A percentile compares a stretch with the other conserved stretches of the same genome.
Evolutionary conservation across 179 eudicot species (phyloP).

Genomic region (Corrigiola litoralis): DNA sequence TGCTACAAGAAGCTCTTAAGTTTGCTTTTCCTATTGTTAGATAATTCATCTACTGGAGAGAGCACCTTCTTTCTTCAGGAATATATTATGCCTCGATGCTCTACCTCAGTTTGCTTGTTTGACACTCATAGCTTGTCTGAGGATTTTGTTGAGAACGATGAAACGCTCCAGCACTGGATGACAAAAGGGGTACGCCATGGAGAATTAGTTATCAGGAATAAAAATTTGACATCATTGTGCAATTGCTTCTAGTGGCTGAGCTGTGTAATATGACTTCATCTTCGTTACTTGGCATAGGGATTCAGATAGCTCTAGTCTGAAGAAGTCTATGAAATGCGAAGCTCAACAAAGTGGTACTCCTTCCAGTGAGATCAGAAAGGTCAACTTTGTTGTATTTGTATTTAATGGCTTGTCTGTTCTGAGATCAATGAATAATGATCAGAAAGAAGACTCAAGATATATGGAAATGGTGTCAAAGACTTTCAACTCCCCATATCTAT

Average conservation of each 20-base stretch:
- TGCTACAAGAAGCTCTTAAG: background rate
- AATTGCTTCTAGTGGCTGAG: background rate
- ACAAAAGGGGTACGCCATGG: slow-evolving; percentile 72
- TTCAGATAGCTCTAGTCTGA: slow-evolving; percentile 44
- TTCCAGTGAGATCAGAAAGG: slow-evolving; percentile 37
- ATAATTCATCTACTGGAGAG: slow-evolving; percentile 36
- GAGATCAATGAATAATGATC: slow-evolving; percentile 45
- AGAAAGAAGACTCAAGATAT: slow-evolving; percentile 34
- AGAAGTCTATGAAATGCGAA: slow-evolving; percentile 38
- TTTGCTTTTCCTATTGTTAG: slow-evolving; percentile 22
- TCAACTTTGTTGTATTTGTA: slow-evolving; percentile 76
- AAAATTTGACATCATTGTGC: background rate
- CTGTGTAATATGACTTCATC: background rate
- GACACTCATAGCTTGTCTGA: slow-evolving; percentile 79
- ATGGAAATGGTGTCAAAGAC: slow-evolving; percentile 33
- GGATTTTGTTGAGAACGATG: slow-evolving; percentile 40
- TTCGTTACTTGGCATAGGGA: slow-evolving; percentile 33
- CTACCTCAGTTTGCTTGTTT: slow-evolving; percentile 61
- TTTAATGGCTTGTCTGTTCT: slow-evolving; percentile 64
- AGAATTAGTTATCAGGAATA: slow-evolving; percentile 55
- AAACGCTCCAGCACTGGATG: slow-evolving; percentile 61
- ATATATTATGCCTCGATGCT: slow-evolving; percentile 58
- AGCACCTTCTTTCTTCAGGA: slow-evolving; percentile 74
- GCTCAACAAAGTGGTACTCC: slow-evolving; percentile 30
- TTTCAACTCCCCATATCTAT: slow-evolving; percentile 57